Evolutionary conservation across 768 basidiomycete species (phyloP), one percentile per base, ranked within the genome.

Genomic region (Suillus alpinus): DNA sequence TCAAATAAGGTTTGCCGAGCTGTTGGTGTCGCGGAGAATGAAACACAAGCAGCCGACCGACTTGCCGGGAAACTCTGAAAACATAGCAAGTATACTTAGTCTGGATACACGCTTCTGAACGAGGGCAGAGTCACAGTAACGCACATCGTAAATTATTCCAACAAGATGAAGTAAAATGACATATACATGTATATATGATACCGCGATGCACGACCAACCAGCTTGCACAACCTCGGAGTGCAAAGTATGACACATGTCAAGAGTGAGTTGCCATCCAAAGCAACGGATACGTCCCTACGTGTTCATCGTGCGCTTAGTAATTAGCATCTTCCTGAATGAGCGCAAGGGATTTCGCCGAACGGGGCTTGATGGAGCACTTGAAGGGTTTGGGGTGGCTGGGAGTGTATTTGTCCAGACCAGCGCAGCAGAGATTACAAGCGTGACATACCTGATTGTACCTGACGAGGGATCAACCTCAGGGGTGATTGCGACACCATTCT

Each of bases 401-500:
- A 53, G 5, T 6, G 16, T 23, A 14, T 12, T 6, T 26, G 20
- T 37, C 5, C 8, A 53, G 36, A 26, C 2, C 36, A 18, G 23
- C 12, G 26, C 8, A 1, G 2, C 8, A 37, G 2, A 37, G 23
- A 26, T 9, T 18, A 26, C 5, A 26, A 23, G 34, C 20, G 14
- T 0, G 9, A 26, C 40, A 64, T 66, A 80, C 84, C 83, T 85
- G 62, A 86, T 85, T 2, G 83, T 83, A 36, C 83, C 84, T 14
- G 78, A 79, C 6, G 82, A 83, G 62, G 79, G 79, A 14, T 80
- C 81, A 62, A 81, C 77, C 10, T 81, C 71, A n/a, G 83, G 84
- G 55, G 79, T 78, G 43, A 83, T 66, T 20, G 75, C 76, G 1
- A 71, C 65, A 5, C 78, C 79, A n/a, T 78, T 72, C 56, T 73